Evolutionary conservation across 805 yeast genomes (phyloP), one percentile per base, ranked within the genome.

Genomic region (Sugiyamaella floridensis): DNA sequence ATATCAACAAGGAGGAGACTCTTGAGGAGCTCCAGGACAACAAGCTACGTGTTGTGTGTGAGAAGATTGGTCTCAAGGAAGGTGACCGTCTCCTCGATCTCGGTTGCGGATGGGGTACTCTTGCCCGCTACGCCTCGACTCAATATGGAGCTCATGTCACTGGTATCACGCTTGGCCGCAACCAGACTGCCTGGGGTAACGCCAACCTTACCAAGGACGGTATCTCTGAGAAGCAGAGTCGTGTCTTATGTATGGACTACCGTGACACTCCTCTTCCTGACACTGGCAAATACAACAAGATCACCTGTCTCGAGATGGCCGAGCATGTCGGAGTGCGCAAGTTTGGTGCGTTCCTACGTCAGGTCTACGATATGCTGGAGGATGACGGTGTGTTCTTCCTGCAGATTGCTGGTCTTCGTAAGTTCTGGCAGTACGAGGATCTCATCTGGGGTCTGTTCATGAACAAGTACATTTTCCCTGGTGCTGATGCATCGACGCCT

Each of bases 41-140:
- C 77, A 89, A 89, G 73, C 76, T 89, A 68, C 84, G 86, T 65
- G 73, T 85, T 63, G 95, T 89, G 51, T 89, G 95, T 67, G 95
- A 86, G 71, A 89, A 89, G 74, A 83, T 88, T 58, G 86, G 78
- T 55, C 76, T 89, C 62, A 66, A 82, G 64, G 63, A 79, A 59
- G 93, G 88, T 62, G 96, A 89, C 60, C 74, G 73, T 56, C 75
- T 88, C 68, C 80, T 89, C 55, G 97, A 89, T 66, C 73, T 89
- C 54, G 97, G 97, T 57, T 89, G 96, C 71, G 97, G 97, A 62
- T 89, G 97, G 97, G 97, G 97, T 67, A 86, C 97, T 49, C 77
- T 90, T 66, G 89, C 95, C 46, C 77, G 92, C 29, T 88, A 76
- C 69, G 89, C 93, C 29, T 86, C 95, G 2, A 78, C 82, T 57